These are phyloP conservation scores for Russula sp. DNA, from an alignment of 768 basidiomycete species.

Conservation along the genomic window DNA sequence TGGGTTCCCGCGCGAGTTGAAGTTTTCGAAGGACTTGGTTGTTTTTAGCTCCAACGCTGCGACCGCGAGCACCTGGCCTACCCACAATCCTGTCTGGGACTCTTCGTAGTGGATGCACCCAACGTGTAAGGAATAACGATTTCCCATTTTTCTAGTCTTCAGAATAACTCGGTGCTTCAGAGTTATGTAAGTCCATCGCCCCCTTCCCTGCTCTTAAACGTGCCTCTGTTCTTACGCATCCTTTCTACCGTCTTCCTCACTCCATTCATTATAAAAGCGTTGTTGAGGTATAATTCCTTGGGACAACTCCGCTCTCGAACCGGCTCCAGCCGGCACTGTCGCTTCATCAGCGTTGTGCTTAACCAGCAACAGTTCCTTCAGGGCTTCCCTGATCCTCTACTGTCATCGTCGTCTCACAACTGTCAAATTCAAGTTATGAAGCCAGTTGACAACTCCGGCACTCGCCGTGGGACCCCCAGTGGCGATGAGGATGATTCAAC, in stretches of 20 bases:
- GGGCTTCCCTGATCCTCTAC: neutral
- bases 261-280: neutral
- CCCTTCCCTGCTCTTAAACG: conserved; percentile 7
- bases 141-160: neutral
- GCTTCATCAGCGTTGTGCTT: conserved; percentile 10
- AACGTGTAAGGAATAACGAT: conserved; percentile 5
- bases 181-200: conserved; percentile 22
- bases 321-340: conserved; percentile 15
- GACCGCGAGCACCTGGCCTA: conserved; percentile 3
- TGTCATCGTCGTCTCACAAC: conserved; percentile 45
- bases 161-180: conserved; percentile 1
- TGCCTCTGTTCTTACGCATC: conserved; percentile 1
- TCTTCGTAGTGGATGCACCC: conserved; percentile 5
- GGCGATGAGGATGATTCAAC: conserved; percentile 23
- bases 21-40: neutral
- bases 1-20: conserved; percentile 4
- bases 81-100: neutral
- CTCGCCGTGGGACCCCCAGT: conserved; percentile 26
- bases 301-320: conserved; percentile 8
- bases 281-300: neutral
- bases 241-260: neutral
- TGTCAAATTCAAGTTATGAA: conserved; percentile 31
- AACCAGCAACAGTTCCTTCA: conserved; percentile 7
- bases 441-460: conserved; percentile 29
- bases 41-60: conserved; percentile 1